A percentile compares a stretch with the other conserved stretches of the same genome.
Conservation (phyloP, 257 asterid genomes). For the Nemophila menziesii region DNA sequence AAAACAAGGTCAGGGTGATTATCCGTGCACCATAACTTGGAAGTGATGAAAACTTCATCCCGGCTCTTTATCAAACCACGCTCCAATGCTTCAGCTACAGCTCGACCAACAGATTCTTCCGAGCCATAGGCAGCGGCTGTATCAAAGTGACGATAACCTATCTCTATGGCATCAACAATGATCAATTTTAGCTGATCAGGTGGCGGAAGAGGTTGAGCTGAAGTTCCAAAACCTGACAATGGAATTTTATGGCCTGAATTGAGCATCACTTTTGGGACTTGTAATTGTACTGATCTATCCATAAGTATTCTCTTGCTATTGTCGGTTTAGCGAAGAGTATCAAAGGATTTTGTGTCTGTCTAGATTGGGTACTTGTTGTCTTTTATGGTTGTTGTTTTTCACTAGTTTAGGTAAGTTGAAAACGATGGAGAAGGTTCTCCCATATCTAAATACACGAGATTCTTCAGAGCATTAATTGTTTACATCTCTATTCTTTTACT, state of each 20-base stretch:
- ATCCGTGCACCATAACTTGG: constrained; percentile 47
- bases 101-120: constrained; percentile 43
- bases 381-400: too few relatives aligned
- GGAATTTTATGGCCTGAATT: constrained; percentile 37
- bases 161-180: constrained; percentile 40
- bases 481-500: too few relatives aligned
- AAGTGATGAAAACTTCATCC: constrained; percentile 49
- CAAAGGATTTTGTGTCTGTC: too few relatives aligned
- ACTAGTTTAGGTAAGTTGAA: too few relatives aligned
- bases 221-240: constrained; percentile 40
- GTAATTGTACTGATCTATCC: too few relatives aligned
- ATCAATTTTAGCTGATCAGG: constrained; percentile 22
- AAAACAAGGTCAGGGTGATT: constrained; percentile 37
- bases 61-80: constrained; percentile 39
- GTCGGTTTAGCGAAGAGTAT: too few relatives aligned
- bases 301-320: too few relatives aligned
- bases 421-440: too few relatives aligned
- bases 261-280: constrained; percentile 20
- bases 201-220: constrained; percentile 20
- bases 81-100: constrained; percentile 32
- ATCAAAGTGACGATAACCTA: constrained; percentile 61
- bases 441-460: too few relatives aligned
- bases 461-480: too few relatives aligned
- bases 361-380: too few relatives aligned
- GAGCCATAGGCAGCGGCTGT: constrained; percentile 47